A percentile compares a stretch with the other conserved stretches of the same genome.
These are phyloP conservation scores for Claviceps sp. DNA, from an alignment of 2,329 filamentous ascomycete genomes.

Conservation along the genomic window DNA sequence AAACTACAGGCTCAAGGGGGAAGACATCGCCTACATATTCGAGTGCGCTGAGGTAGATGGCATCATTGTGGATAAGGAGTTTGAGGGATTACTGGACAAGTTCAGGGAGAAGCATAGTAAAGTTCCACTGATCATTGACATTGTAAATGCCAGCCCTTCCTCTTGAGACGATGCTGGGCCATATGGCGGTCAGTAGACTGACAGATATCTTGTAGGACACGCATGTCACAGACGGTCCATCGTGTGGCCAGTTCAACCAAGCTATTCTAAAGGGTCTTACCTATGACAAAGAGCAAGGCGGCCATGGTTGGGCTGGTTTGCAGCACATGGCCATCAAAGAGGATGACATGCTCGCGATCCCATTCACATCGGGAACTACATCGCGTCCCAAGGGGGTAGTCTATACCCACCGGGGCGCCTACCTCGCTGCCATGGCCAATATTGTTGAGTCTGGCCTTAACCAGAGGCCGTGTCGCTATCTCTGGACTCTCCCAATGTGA, in stretches of 20 bases:
- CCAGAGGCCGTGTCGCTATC: slow-evolving; percentile 59
- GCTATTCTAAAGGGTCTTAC: slow-evolving; percentile 69
- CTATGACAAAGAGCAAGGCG: slow-evolving; percentile 53
- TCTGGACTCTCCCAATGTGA: slow-evolving; percentile 90
- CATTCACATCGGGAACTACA: slow-evolving; percentile 90
- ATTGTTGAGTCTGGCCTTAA: slow-evolving; percentile 83
- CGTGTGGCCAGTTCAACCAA: slow-evolving; percentile 69
- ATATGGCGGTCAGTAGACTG: no score
- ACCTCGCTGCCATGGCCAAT: slow-evolving; percentile 74
- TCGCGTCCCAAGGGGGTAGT: slow-evolving; percentile 86
- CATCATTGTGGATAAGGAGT: slow-evolving; percentile 81
- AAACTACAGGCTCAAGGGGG: slow-evolving; percentile 55
- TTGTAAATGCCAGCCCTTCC: slow-evolving; percentile 18
- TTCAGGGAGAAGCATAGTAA: slow-evolving; percentile 48
- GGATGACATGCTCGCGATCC: slow-evolving; percentile 70
- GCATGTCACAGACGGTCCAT: slow-evolving; percentile 58
- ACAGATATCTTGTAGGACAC: slow-evolving; percentile 44
- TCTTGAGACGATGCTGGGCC: no score
- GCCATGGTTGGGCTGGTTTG: slow-evolving; percentile 64
- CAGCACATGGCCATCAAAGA: slow-evolving; percentile 60
- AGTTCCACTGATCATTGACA: slow-evolving; percentile 64
- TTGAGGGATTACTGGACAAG: slow-evolving; percentile 50
- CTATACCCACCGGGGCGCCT: slow-evolving; percentile 78
- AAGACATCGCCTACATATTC: slow-evolving; percentile 86
- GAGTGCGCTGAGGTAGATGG: slow-evolving; percentile 73